Evolutionary conservation across 1,284 basidiomycete species (phyloP).

Genomic region (Erythrobasidium hasegawianum): DNA sequence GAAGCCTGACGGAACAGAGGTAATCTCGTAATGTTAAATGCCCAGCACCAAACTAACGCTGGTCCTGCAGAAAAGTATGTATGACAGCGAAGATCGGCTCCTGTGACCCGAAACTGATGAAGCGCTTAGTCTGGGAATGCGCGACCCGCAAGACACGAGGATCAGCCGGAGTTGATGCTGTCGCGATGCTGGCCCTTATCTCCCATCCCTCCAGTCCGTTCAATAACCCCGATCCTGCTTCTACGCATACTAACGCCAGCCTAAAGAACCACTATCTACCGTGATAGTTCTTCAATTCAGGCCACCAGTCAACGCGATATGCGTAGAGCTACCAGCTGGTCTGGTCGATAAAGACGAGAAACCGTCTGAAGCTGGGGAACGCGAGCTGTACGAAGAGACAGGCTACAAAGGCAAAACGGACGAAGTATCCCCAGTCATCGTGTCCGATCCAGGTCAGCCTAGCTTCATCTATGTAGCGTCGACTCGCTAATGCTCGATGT

Average conservation of each 20-base stretch:
- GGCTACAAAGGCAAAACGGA: conserved; percentile 57
- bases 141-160: conserved; percentile 33
- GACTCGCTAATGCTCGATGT: neutral
- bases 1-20: conserved; percentile 31
- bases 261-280: conserved; percentile 58
- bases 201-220: conserved; percentile 21
- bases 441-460: conserved; percentile 72
- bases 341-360: conserved; percentile 77
- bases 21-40: neutral
- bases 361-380: conserved; percentile 65
- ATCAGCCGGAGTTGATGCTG: conserved; percentile 53
- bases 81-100: neutral
- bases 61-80: neutral
- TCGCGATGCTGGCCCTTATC: conserved; percentile 75
- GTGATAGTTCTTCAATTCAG: conserved; percentile 79
- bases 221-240: neutral
- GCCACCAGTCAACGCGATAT: conserved; percentile 39
- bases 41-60: neutral
- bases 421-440: conserved; percentile 62
- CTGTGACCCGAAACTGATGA: neutral
- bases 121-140: conserved; percentile 19
- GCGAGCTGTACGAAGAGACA: conserved; percentile 87
- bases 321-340: conserved; percentile 75
- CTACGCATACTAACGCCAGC: conserved; percentile 44
- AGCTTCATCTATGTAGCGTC: no score